Evolutionary conservation across 495 filamentous ascomycete genomes (phyloP).

Genomic region (Penicillium herquei): DNA sequence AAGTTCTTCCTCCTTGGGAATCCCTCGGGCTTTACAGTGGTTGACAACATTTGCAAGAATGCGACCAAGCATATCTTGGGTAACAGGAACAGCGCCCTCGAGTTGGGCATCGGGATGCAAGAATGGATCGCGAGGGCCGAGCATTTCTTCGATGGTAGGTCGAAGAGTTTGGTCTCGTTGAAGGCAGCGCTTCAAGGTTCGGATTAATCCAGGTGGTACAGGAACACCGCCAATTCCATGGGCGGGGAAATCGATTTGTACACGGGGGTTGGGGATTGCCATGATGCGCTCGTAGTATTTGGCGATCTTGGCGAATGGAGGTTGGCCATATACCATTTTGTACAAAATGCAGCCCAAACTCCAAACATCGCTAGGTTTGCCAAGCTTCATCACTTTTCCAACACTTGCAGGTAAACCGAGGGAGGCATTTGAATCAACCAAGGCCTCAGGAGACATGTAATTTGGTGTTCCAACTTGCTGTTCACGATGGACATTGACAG

Average conservation of each 20-base stretch:
- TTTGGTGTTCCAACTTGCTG: conserved; percentile 94
- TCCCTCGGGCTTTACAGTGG: conserved; percentile 63
- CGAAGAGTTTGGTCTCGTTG: conserved; percentile 73
- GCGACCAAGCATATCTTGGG: conserved; percentile 70
- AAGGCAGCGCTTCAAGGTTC: conserved; percentile 76
- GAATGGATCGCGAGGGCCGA: conserved; percentile 72
- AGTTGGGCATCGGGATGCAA: conserved; percentile 69
- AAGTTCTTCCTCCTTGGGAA: conserved; percentile 71
- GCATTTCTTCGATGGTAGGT: conserved; percentile 74
- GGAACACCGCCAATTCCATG: conserved; percentile 69
- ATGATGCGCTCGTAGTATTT: conserved; percentile 71
- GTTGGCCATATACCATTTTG: conserved; percentile 93
- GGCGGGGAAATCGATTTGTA: conserved; percentile 78
- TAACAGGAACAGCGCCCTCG: conserved; percentile 67
- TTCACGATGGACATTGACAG: conserved; percentile 95
- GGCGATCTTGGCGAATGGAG: conserved; percentile 88
- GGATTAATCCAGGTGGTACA: conserved; percentile 67
- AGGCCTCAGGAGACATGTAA: conserved; percentile 95
- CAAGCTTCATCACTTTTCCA: conserved; percentile 87
- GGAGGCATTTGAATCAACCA: conserved; percentile 80
- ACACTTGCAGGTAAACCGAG: conserved; percentile 54
- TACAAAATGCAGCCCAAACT: conserved; percentile 93
- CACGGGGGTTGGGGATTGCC: conserved; percentile 86
- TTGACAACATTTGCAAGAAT: conserved; percentile 76
- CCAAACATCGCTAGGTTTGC: conserved; percentile 95